A percentile compares a stretch with the other conserved stretches of the same genome.
Conservation (phyloP, 192 early-diverging fungal species). For the Chytriomyces confervae region DNA sequence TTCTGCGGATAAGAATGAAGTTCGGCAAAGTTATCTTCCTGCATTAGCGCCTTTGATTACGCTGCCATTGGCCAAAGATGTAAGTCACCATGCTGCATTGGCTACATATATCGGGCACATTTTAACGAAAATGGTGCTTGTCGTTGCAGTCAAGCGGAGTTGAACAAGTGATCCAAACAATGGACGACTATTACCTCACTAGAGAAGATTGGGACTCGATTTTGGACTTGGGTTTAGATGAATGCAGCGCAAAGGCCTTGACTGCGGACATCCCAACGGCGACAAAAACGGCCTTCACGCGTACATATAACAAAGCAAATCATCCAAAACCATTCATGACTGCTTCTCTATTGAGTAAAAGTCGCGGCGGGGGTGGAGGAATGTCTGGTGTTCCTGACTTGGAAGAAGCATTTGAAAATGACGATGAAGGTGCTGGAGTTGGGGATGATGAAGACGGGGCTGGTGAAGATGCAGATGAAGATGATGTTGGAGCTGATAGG, state of each 20-base stretch:
- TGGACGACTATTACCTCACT: conserved; percentile 93
- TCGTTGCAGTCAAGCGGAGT: conserved; percentile 54
- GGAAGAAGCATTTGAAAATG: conserved; percentile 64
- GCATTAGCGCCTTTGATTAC: conserved; percentile 61
- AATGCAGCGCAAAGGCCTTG: conserved; percentile 55
- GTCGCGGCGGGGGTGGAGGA: conserved; percentile 5
- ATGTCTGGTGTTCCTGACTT: conserved; percentile 50
- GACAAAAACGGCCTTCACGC: conserved; percentile 81
- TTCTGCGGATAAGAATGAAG: conserved; percentile 83
- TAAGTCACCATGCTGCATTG: neutral
- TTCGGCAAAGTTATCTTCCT: conserved; percentile 87
- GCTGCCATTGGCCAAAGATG: conserved; percentile 54
- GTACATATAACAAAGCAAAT: conserved; percentile 60
- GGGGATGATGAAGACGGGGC: conserved; percentile 54
- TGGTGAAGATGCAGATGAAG: conserved; percentile 55
- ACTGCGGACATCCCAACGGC: conserved; percentile 62
- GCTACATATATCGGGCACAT: no score
- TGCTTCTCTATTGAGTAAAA: conserved; percentile 38
- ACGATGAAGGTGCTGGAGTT: conserved; percentile 45
- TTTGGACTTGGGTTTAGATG: conserved; percentile 75
- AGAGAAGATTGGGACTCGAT: conserved; percentile 89
- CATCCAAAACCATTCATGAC: conserved; percentile 71
- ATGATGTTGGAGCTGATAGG: conserved; percentile 59
- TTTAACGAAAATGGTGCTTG: conserved; percentile 1
- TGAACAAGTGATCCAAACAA: conserved; percentile 73